A percentile compares a stretch with the other conserved stretches of the same genome.
phyloP scores from a whole-genome alignment of 2,329 filamentous ascomycete species.

The Aspergillus piperis region DNA sequence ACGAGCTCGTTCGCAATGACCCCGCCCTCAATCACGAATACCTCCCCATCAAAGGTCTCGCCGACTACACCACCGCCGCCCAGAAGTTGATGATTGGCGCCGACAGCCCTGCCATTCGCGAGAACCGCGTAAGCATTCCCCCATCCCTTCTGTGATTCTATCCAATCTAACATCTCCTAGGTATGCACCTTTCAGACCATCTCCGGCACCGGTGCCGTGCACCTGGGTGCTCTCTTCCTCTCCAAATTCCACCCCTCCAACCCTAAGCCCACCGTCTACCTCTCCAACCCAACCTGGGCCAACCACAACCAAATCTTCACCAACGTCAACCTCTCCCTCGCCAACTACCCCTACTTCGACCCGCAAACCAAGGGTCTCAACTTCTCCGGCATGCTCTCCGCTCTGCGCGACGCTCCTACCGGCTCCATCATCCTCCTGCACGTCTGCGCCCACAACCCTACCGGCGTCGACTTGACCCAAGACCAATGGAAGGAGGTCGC shows the following conservation, averaged over 20 bases:
- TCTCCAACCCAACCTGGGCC: constrained; percentile 95
- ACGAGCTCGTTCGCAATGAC: constrained; percentile 83
- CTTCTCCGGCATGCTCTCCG: constrained; percentile 80
- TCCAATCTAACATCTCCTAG: constrained; percentile 33
- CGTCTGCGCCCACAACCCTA: constrained; percentile 97
- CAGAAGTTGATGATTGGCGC: constrained; percentile 84
- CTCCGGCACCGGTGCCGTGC: constrained; percentile 93
- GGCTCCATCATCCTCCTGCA: constrained; percentile 88
- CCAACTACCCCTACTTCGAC: constrained; percentile 92
- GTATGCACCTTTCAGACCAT: constrained; percentile 85
- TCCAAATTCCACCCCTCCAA: constrained; percentile 75
- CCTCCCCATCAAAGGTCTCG: constrained; percentile 87
- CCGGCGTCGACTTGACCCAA: constrained; percentile 88
- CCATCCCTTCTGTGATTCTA: background rate
- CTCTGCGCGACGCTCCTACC: constrained; percentile 70
- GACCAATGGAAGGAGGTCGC: constrained; percentile 95
- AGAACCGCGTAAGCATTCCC: constrained; percentile 66
- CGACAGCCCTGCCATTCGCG: constrained; percentile 76
- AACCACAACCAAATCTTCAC: constrained; percentile 99
- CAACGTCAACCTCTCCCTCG: constrained; percentile 78
- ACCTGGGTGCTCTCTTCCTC: constrained; percentile 91
- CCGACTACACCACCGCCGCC: constrained; percentile 82
- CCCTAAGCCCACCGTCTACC: constrained; percentile 73
- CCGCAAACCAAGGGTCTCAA: constrained; percentile 86
- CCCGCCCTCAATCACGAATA: constrained; percentile 97